Evolutionary conservation across 2,329 filamentous ascomycete genomes (phyloP).

Genomic region (Ophiocordyceps robertsii): DNA sequence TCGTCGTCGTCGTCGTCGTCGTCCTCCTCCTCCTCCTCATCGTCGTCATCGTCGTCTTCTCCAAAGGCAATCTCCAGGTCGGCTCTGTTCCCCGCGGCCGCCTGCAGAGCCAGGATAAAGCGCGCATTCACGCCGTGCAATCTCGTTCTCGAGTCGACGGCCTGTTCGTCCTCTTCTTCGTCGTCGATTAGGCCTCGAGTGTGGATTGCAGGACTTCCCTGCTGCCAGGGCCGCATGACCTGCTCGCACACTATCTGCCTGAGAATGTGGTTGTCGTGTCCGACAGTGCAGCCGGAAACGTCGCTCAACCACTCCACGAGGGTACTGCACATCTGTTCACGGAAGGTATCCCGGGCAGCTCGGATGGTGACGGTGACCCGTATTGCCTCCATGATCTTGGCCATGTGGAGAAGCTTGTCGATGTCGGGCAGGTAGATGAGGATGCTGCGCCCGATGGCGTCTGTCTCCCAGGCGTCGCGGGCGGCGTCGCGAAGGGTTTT

Average conservation of each 20-base stretch:
- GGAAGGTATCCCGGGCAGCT: constrained; percentile 85
- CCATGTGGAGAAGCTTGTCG: constrained; percentile 59
- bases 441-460: constrained; percentile 77
- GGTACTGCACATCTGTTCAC: constrained; percentile 97
- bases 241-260: constrained; percentile 81
- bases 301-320: constrained; percentile 95
- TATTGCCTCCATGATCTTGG: constrained; percentile 83
- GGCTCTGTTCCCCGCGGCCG: constrained; percentile 14
- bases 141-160: constrained; percentile 21
- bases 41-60: constrained; percentile 18
- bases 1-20: constrained; percentile 20
- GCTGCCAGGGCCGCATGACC: constrained; percentile 73
- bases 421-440: constrained; percentile 65
- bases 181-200: constrained; percentile 32
- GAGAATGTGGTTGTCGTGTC: constrained; percentile 64
- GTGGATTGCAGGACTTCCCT: constrained; percentile 73
- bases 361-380: constrained; percentile 92
- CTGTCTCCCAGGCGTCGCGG: constrained; percentile 71
- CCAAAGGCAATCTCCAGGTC: constrained; percentile 15
- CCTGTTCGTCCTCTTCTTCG: constrained; percentile 34
- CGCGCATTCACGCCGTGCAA: constrained; percentile 20
- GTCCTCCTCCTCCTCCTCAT: constrained; percentile 23
- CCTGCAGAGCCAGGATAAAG: constrained; percentile 23
- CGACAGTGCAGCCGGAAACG: constrained; percentile 79
- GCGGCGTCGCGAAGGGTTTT: constrained; percentile 56